Conservation (phyloP, 345 rosid genomes). For the Turritis glabra region DNA sequence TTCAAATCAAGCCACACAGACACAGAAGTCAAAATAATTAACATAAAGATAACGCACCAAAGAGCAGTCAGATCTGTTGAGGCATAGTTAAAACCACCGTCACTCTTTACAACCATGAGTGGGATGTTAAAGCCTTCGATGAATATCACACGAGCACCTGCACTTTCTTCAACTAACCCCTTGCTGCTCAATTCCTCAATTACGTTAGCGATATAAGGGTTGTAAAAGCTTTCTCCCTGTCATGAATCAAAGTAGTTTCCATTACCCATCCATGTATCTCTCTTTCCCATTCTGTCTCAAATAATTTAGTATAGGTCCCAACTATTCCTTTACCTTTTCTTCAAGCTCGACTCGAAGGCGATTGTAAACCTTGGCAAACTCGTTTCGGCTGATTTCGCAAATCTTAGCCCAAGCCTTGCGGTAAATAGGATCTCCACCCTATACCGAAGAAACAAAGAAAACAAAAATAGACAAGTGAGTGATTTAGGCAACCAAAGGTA, state of each 20-base stretch:
- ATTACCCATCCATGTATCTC: background rate
- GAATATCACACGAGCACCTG: slow-evolving; percentile 89
- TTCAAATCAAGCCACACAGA: background rate
- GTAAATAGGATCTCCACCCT: slow-evolving; percentile 75
- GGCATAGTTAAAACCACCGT: slow-evolving; percentile 82
- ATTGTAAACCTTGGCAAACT: slow-evolving; percentile 63
- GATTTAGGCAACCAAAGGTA: background rate
- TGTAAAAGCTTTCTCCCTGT: slow-evolving; percentile 98
- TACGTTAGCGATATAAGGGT: slow-evolving; percentile 62
- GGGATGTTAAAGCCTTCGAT: slow-evolving; percentile 77
- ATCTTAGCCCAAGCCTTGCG: slow-evolving; percentile 70
- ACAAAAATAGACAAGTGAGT: background rate
- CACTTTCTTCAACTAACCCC: slow-evolving; percentile 81
- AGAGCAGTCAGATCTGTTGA: slow-evolving; percentile 85
- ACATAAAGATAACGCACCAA: slow-evolving; percentile 50
- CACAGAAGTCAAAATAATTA: background rate
- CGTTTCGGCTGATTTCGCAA: slow-evolving; percentile 62
- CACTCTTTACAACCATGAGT: slow-evolving; percentile 84
- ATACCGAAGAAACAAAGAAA: background rate
- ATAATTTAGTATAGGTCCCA: background rate
- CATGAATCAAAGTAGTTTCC: slow-evolving; percentile 23
- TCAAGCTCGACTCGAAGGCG: slow-evolving; percentile 66
- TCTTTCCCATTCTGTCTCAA: slow-evolving; percentile 1
- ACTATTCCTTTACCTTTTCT: slow-evolving; percentile 55
- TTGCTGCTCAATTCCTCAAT: slow-evolving; percentile 53